Conservation (phyloP, 768 basidiomycete genomes). For the Trametes sanguinea region DNA sequence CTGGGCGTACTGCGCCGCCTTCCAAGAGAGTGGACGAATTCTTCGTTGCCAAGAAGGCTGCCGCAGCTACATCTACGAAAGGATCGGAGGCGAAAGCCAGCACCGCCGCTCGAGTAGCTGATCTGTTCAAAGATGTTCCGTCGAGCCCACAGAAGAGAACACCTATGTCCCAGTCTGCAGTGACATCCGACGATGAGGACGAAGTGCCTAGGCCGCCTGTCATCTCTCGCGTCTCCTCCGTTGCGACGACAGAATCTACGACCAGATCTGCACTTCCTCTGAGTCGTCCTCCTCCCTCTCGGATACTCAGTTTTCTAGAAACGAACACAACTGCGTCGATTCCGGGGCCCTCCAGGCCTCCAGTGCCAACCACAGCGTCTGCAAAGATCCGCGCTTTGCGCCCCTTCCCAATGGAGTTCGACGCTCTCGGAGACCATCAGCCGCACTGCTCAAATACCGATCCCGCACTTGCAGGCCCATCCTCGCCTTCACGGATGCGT, state of each 20-base stretch:
- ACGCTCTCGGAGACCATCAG: neutral
- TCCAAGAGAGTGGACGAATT: slow-evolving; percentile 7
- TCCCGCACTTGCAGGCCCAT: neutral
- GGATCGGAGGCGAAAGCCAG: neutral
- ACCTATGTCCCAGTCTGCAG: neutral
- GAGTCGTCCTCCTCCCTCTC: neutral
- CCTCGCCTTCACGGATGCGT: slow-evolving; percentile 2
- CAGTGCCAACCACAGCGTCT: neutral
- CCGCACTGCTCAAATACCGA: neutral
- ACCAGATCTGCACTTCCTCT: too few relatives aligned
- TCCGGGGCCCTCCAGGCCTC: neutral
- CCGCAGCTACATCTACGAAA: neutral
- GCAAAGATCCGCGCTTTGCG: slow-evolving; percentile 5
- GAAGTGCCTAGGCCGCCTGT: neutral
- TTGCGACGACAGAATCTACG: too few relatives aligned
- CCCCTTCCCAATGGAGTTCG: slow-evolving; percentile 23
- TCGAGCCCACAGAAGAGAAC: neutral
- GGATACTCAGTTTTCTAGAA: slow-evolving; percentile 12
- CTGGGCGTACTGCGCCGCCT: neutral
- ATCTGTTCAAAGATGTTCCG: slow-evolving; percentile 19
- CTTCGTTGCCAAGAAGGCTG: slow-evolving; percentile 11
- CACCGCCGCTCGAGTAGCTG: slow-evolving; percentile 9
- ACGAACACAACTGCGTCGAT: neutral
- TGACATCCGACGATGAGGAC: slow-evolving; percentile 7
- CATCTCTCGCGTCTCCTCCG: too few relatives aligned